Evolutionary conservation across 306 rosid genomes (phyloP).

Genomic region (Begonia loranthoides): DNA sequence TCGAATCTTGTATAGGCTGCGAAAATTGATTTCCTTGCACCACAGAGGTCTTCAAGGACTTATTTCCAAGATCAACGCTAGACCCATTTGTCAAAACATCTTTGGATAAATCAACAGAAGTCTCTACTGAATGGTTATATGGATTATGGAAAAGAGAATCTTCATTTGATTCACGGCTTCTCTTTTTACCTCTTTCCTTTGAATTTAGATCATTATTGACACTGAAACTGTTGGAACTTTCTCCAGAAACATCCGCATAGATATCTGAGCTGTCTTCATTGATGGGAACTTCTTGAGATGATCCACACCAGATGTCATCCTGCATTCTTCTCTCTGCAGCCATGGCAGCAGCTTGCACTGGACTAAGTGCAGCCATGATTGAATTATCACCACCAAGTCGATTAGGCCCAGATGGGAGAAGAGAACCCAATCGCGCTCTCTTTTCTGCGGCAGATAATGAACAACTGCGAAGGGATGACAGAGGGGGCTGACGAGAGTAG

Average conservation of each 20-base stretch:
- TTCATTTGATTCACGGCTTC: slow-evolving; percentile 25
- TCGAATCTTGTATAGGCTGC: slow-evolving; percentile 20
- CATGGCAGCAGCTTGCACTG: slow-evolving; percentile 95
- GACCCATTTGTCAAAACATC: slow-evolving; percentile 17
- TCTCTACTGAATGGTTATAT: slow-evolving; percentile 12
- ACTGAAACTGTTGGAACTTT: no score
- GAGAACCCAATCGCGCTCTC: slow-evolving; percentile 43
- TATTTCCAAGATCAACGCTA: slow-evolving; percentile 8
- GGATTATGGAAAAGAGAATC: slow-evolving; percentile 17
- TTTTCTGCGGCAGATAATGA: slow-evolving; percentile 76
- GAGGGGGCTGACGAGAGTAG: slow-evolving; percentile 48
- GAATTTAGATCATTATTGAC: slow-evolving; percentile 8
- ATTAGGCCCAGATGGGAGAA: slow-evolving; percentile 77
- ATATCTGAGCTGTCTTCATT: slow-evolving; percentile 31
- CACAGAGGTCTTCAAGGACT: slow-evolving; percentile 15
- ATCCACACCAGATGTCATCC: slow-evolving; percentile 93
- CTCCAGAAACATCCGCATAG: background rate
- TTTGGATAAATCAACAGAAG: slow-evolving; percentile 31
- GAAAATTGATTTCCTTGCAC: slow-evolving; percentile 18
- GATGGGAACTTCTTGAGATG: slow-evolving; percentile 36
- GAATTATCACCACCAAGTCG: slow-evolving; percentile 81
- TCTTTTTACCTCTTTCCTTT: slow-evolving; percentile 26
- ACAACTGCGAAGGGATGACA: slow-evolving; percentile 52
- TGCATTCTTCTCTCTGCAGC: slow-evolving; percentile 93
- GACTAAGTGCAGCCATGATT: slow-evolving; percentile 71